Evolutionary conservation across 2,329 filamentous ascomycete species (phyloP).

Genomic region (Xylaria sp.): DNA sequence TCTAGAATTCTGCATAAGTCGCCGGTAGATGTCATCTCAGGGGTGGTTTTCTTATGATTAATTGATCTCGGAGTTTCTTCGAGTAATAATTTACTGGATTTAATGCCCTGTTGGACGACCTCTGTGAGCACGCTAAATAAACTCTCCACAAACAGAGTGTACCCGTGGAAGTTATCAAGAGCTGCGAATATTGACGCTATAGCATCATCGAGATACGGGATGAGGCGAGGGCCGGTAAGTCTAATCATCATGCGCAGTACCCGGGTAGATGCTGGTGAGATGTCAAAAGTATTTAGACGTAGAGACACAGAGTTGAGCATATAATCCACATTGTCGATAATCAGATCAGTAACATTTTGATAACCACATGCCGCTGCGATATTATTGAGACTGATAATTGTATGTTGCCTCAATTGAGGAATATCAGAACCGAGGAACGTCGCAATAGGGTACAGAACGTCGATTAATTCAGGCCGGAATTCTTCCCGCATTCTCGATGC

Average conservation of each 20-base stretch:
- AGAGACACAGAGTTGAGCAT: slow-evolving; percentile 93
- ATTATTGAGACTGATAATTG: slow-evolving; percentile 83
- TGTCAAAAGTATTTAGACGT: slow-evolving; percentile 89
- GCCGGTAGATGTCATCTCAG: slow-evolving; percentile 53
- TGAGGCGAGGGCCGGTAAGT: slow-evolving; percentile 80
- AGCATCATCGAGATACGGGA: slow-evolving; percentile 92
- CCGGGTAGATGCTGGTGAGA: slow-evolving; percentile 89
- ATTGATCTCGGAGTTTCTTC: slow-evolving; percentile 52
- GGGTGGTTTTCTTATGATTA: slow-evolving; percentile 57
- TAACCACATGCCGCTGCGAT: slow-evolving; percentile 83
- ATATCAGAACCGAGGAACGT: slow-evolving; percentile 83
- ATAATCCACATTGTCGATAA: slow-evolving; percentile 94
- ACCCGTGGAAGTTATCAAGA: slow-evolving; percentile 95
- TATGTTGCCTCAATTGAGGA: slow-evolving; percentile 77
- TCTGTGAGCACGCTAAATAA: slow-evolving; percentile 86
- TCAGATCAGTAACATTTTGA: slow-evolving; percentile 74
- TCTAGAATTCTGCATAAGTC: slow-evolving; percentile 69
- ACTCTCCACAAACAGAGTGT: slow-evolving; percentile 84
- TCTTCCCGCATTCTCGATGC: slow-evolving; percentile 72
- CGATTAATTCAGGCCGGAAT: slow-evolving; percentile 88
- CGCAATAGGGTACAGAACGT: slow-evolving; percentile 90
- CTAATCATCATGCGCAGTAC: slow-evolving; percentile 95
- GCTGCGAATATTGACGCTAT: slow-evolving; percentile 91
- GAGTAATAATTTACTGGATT: slow-evolving; percentile 62
- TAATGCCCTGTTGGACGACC: slow-evolving; percentile 83